Conservation (phyloP, 805 yeast species). For the Debaryomyces prosopidis region DNA sequence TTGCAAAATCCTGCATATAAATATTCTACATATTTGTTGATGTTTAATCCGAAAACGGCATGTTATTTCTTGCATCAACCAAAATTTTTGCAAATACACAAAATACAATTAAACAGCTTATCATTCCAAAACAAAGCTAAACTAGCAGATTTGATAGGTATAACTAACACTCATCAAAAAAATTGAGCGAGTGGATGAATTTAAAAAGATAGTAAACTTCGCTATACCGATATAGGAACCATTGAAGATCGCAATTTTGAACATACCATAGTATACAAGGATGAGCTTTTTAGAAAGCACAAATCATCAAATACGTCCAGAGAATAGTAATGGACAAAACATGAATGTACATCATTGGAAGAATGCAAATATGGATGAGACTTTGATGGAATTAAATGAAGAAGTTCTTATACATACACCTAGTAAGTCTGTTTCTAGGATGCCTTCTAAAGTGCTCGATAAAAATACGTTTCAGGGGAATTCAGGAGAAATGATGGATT, state of each 20-base stretch:
- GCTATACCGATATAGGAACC: too few relatives aligned
- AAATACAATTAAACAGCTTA: not conserved
- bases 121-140: not conserved
- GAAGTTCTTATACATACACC: slow-evolving; percentile 5
- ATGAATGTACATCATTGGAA: not conserved
- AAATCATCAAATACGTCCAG: slow-evolving; percentile 2
- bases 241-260: too few relatives aligned
- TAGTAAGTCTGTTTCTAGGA: slow-evolving; percentile 4
- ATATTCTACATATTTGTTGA: slow-evolving; percentile 2
- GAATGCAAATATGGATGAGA: not conserved
- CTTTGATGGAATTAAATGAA: slow-evolving; percentile 3
- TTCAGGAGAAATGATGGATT: slow-evolving; percentile 7
- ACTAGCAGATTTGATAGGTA: not conserved
- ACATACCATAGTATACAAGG: not conserved
- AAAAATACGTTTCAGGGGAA: not conserved
- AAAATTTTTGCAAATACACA: slow-evolving; percentile 1
- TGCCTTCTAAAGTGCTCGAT: not conserved
- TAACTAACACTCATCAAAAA: too few relatives aligned
- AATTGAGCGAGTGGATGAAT: too few relatives aligned
- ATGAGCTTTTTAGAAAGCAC: slow-evolving; percentile 13
- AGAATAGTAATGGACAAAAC: not conserved
- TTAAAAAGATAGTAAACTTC: too few relatives aligned
- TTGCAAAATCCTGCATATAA: not conserved
- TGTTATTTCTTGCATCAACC: slow-evolving; percentile 6
- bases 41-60: slow-evolving; percentile 7